Base-by-base conservation (phyloP, 2,329 filamentous ascomycete species). In the Phialophora verrucosa region DNA sequence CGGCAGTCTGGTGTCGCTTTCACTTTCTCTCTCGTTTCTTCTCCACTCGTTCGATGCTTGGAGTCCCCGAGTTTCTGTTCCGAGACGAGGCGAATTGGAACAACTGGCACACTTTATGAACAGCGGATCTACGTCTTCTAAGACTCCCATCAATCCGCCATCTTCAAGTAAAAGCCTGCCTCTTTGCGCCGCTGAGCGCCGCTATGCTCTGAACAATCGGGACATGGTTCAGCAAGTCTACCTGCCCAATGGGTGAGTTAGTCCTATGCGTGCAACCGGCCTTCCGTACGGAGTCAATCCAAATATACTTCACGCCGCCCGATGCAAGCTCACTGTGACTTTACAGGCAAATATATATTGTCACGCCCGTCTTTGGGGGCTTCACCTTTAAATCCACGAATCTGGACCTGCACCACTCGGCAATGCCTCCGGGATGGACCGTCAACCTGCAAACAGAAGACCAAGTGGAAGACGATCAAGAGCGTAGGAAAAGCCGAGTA, bases 351-450 rank as follows among this genome's bases (percentile, higher is more conserved):
- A 31, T 61, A 56, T 89, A 73, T 63, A 70, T 61, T 2, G 90
- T 96, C 35, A 88, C 88, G 14, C 91, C 93, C 0, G 92, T 97
- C 29, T 97, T 97, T 76, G 92, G 91, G n/a, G 94, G 94, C 35
- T 84, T 95, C 63, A 91, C 90, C 74, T 97, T 97, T 87, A 95
- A 93, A 77, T 87, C 89, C 64, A 90, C 92, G 75, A 90, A 95
- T 68, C 81, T 91, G 69, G 90, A 85, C 74, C 82, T 84, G 29
- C 87, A 90, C 74, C 85, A 86, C 72, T 88, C 88, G 59, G 85
- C 89, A 3, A 93, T 92, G 67, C 93, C 93, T 0, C 86, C 91
- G 5, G 93, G 93, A 35, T 98, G 94, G 94, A 96, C 91, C 1
- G 89, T 97, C 59, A 90, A 94, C 32, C 83, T 98, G 44, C 90